A percentile compares a stretch with the other conserved stretches of the same genome.
phyloP scores from a whole-genome alignment of 345 rosid genomes.

The Stellera chamaejasme region DNA sequence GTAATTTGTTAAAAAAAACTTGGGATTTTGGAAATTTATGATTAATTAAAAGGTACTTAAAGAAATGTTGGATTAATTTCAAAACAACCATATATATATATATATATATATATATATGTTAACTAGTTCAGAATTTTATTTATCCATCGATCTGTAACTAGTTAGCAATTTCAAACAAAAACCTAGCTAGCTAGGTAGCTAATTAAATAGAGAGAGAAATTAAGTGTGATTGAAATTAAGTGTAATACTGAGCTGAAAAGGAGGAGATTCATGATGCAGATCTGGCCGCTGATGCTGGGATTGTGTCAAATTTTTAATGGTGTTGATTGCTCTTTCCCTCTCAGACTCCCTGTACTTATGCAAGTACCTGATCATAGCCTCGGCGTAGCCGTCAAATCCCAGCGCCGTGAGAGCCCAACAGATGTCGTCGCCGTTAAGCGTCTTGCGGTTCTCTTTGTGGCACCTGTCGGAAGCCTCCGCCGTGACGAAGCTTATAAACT shows the following conservation, averaged over 20 bases:
- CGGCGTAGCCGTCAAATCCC: slow-evolving; percentile 68
- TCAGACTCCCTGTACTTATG: slow-evolving; percentile 59
- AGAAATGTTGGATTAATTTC: too few species aligned
- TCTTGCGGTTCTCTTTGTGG: slow-evolving; percentile 83
- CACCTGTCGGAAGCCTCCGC: slow-evolving; percentile 84
- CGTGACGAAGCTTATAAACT: slow-evolving; percentile 77
- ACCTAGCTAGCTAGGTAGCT: too few species aligned
- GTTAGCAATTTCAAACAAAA: too few species aligned
- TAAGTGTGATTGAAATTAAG: slow-evolving; percentile 6
- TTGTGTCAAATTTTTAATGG: slow-evolving; percentile 14
- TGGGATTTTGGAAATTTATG: too few species aligned
- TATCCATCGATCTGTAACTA: too few species aligned
- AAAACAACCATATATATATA: too few species aligned
- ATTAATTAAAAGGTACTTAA: too few species aligned
- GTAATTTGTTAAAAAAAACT: too few species aligned
- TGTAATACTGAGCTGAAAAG: slow-evolving; percentile 12
- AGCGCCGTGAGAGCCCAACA: slow-evolving; percentile 76
- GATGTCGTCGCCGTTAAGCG: slow-evolving; percentile 75
- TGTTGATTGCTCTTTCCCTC: slow-evolving; percentile 36
- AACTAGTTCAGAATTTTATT: too few species aligned
- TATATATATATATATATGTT: too few species aligned
- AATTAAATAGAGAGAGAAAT: too few species aligned
- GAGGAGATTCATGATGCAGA: slow-evolving; percentile 14
- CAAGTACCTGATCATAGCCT: slow-evolving; percentile 52
- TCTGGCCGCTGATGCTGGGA: slow-evolving; percentile 9